Evolutionary conservation across 2,329 filamentous ascomycete species (phyloP), one percentile per base, ranked within the genome.

Genomic region (Coccinonectria pachysandricola): DNA sequence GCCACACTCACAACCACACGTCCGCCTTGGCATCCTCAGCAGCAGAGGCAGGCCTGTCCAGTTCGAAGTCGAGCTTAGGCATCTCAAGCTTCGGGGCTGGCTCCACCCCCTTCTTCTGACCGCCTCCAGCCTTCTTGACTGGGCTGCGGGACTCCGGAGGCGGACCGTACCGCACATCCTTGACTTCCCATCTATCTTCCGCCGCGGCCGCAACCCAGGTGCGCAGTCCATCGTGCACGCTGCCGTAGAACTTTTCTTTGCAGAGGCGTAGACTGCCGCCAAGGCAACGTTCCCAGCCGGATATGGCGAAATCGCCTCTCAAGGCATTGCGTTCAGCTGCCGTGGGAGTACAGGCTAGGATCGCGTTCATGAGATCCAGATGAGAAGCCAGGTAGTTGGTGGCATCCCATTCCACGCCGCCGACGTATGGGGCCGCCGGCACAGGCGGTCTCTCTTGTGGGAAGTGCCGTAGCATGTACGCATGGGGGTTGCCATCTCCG

Each of bases 361-460:
- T 74, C 15, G 85, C 88, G 48, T 96, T 98, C 44, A 96, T 60
- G 8, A 98, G 75, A 48, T 96, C 91, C 7, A 98, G 68, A 48
- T 98, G 88, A 0, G 82, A 83, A 11, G 88, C 85, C 8, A 96
- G 67, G 52, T 96, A 96, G 55, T 94, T 95, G 7, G 91, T 96
- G 3, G 91, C 91, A 50, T 96, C 91, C 91, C 91, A 96, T 56
- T 98, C 91, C 7, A 96, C 91, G 28, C 91, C 88, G 24, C 91
- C 91, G 21, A 96, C 87, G 49, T 96, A 96, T 1, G 88, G 88
- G 5, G 88, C 88, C 10, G 91, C 88, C 14, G 88, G 85, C 1
- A 96, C 86, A 0, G 91, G 91, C 4, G 87, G 82, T 1, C 86
- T 76, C 41, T 87, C 82, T 23, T 77, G 72, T 1, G 91, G 88